Evolutionary conservation across 2,329 filamentous ascomycete species (phyloP).

Genomic region (Aspergillus sp.): DNA sequence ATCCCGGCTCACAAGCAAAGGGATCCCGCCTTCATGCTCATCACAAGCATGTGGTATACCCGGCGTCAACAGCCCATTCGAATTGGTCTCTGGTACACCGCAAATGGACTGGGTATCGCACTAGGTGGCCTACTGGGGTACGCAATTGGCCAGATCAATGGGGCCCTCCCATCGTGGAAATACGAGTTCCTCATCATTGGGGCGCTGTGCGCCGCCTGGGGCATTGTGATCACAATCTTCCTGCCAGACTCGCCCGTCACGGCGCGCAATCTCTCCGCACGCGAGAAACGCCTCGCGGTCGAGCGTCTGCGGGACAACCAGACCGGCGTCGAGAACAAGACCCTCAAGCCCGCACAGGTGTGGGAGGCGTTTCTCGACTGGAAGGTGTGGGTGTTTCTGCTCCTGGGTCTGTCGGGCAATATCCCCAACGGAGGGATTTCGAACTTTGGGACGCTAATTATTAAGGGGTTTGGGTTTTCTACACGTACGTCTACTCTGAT

Average conservation of each 20-base stretch:
- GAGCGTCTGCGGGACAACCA: conserved; percentile 12
- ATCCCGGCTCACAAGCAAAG: conserved; percentile 23
- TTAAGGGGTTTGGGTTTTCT: conserved; percentile 54
- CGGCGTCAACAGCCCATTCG: conserved; percentile 55
- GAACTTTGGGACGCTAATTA: conserved; percentile 51
- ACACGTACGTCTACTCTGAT: not conserved
- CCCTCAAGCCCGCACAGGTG: conserved; percentile 49
- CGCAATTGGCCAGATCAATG: conserved; percentile 54
- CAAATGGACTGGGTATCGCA: conserved; percentile 18
- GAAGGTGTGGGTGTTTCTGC: conserved; percentile 60
- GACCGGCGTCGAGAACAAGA: conserved; percentile 19
- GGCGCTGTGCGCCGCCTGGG: conserved; percentile 51
- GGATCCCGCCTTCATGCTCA: conserved; percentile 55
- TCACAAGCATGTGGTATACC: conserved; percentile 57
- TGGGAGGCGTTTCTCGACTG: conserved; percentile 55
- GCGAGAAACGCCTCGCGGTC: conserved; percentile 47
- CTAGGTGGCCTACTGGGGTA: conserved; percentile 43
- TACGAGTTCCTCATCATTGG: conserved; percentile 61
- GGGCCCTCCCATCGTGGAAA: conserved; percentile 50
- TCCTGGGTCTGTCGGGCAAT: conserved; percentile 49
- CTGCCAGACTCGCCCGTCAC: conserved; percentile 55
- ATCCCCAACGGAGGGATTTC: conserved; percentile 58
- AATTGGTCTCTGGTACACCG: conserved; percentile 55
- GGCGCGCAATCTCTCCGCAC: conserved; percentile 56
- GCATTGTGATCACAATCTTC: conserved; percentile 46